Evolutionary conservation across 768 basidiomycete species (phyloP).

Genomic region (Termitomyces eurrhizus): DNA sequence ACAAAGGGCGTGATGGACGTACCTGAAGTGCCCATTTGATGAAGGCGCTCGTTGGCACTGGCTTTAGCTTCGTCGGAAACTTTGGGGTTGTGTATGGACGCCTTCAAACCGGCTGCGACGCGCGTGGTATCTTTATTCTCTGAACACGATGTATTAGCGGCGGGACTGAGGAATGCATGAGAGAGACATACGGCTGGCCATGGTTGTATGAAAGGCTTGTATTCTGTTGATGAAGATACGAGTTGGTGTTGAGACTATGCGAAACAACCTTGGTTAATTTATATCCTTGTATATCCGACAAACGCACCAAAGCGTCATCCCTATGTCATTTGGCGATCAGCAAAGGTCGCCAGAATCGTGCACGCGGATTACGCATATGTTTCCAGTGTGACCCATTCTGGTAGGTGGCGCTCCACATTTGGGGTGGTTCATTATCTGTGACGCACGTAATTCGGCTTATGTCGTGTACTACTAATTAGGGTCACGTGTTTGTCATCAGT

Average conservation of each 20-base stretch:
- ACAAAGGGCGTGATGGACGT: no score
- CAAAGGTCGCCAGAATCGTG: no score
- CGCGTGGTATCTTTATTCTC: background rate
- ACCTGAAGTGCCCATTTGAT: background rate
- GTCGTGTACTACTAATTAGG: background rate
- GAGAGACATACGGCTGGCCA: background rate
- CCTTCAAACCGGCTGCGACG: background rate
- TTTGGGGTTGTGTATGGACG: background rate
- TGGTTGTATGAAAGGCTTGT: background rate
- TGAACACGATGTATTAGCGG: background rate
- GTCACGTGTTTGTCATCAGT: no score
- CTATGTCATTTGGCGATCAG: background rate
- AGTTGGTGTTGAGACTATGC: no score
- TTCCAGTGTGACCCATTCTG: background rate
- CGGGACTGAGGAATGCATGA: fast-evolving
- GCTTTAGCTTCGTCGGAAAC: background rate
- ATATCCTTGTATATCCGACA: background rate
- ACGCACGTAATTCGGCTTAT: background rate
- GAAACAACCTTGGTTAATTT: background rate
- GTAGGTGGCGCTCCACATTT: background rate
- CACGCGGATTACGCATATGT: background rate
- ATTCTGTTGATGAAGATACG: no score
- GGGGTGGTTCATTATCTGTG: background rate
- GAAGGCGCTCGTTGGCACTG: background rate
- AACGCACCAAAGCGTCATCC: background rate